A percentile compares a stretch with the other conserved stretches of the same genome.
Conservation (phyloP, 2,329 filamentous ascomycete genomes). For the Pseudocercospora pini-densiflorae region DNA sequence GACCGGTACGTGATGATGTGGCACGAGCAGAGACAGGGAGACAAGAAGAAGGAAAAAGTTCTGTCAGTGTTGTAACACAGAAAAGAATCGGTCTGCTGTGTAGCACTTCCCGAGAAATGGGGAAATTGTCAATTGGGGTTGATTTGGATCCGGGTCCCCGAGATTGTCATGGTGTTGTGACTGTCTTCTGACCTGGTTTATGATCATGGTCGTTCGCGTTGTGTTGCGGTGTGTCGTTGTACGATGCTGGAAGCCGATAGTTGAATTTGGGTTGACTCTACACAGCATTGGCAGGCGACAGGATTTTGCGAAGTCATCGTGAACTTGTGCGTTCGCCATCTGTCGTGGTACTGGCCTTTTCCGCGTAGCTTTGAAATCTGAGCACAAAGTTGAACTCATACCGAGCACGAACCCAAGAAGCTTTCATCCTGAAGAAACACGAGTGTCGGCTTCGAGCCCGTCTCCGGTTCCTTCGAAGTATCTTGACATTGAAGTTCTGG, state of each 20-base stretch:
- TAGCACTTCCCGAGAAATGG: not conserved
- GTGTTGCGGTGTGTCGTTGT: not conserved
- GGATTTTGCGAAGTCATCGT: not conserved
- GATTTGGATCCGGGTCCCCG: not conserved
- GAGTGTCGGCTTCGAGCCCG: not conserved
- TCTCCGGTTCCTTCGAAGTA: not conserved
- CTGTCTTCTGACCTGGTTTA: not conserved
- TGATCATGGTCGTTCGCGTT: too few relatives aligned
- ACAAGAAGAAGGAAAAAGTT: not conserved
- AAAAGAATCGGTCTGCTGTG: not conserved
- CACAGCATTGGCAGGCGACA: not conserved
- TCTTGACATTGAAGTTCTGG: not conserved
- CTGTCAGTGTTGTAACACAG: not conserved
- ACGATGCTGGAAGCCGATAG: not conserved
- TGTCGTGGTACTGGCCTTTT: too few relatives aligned
- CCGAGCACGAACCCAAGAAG: not conserved
- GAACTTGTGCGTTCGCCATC: not conserved
- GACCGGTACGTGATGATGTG: not conserved
- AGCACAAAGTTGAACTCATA: not conserved
- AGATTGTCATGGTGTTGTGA: not conserved
- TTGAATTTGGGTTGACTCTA: not conserved
- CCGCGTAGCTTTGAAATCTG: not conserved
- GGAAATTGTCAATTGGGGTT: not conserved
- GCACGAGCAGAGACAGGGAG: not conserved
- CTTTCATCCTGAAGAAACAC: not conserved